Evolutionary conservation across 495 filamentous ascomycete species (phyloP).

Genomic region (Xylaria acuta): DNA sequence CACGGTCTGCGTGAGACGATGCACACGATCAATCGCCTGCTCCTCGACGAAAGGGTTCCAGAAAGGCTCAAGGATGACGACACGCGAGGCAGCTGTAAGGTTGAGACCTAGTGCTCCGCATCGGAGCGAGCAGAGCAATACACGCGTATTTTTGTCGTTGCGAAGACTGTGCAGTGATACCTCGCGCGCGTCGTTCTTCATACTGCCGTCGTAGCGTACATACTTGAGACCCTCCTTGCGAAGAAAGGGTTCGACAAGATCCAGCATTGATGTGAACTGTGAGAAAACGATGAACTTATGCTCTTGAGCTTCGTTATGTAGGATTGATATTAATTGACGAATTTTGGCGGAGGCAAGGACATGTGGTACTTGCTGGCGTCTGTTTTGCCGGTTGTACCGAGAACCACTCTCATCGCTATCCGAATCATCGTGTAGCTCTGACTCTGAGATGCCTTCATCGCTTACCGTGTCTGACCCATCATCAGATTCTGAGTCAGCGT

Average conservation of each 20-base stretch:
- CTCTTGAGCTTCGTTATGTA: constrained; percentile 72
- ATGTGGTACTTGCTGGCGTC: constrained; percentile 44
- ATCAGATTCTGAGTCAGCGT: constrained; percentile 38
- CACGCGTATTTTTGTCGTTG: constrained; percentile 71
- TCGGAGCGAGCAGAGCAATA: constrained; percentile 90
- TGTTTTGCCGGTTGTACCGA: constrained; percentile 18
- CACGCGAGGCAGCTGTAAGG: constrained; percentile 88
- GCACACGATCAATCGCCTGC: constrained; percentile 97
- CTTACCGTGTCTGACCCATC: constrained; percentile 47
- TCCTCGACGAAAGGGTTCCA: constrained; percentile 99
- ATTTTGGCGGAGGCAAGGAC: constrained; percentile 87
- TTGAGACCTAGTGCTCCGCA: constrained; percentile 94
- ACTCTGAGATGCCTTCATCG: constrained; percentile 43
- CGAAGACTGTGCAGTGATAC: constrained; percentile 74
- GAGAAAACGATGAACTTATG: constrained; percentile 99
- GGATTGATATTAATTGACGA: constrained; percentile 77
- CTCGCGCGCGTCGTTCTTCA: constrained; percentile 93
- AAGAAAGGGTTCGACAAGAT: constrained; percentile 94
- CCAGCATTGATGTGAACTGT: constrained; percentile 80
- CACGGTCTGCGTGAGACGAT: constrained; percentile 91
- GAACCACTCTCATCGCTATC: constrained; percentile 45
- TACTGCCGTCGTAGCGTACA: constrained; percentile 92
- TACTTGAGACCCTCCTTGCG: constrained; percentile 71
- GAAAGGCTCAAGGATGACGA: constrained; percentile 95
- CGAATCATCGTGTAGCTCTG: constrained; percentile 51